A percentile compares a stretch with the other conserved stretches of the same genome.
Evolutionary conservation across 768 basidiomycete species (phyloP).

Genomic region (Trametes sanguinea): DNA sequence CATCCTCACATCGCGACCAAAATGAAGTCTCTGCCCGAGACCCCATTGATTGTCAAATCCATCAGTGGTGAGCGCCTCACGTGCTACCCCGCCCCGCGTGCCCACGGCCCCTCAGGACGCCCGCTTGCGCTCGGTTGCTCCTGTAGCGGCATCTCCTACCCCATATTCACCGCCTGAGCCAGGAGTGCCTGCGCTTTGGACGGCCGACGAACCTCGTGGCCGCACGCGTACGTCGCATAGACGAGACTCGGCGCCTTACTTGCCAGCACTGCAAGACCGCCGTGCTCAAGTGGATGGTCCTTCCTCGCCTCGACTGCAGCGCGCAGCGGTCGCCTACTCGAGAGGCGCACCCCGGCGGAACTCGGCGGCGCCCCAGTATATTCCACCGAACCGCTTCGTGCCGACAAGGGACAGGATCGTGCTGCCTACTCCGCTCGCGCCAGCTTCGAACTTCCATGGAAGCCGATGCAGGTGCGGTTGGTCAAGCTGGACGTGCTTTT

Average conservation of each 20-base stretch:
- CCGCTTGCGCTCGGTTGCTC: background rate
- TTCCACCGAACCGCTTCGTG: constrained; percentile 17
- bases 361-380: constrained; percentile 1
- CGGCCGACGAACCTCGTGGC: constrained; percentile 1
- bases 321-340: constrained; percentile 12
- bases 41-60: constrained; percentile 8
- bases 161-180: background rate
- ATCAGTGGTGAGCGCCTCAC: background rate
- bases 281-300: background rate
- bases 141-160: background rate
- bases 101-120: background rate
- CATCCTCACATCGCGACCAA: constrained; percentile 13
- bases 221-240: constrained; percentile 11
- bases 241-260: background rate
- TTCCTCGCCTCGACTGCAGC: constrained; percentile 1
- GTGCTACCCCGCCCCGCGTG: background rate
- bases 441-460: background rate
- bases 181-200: background rate
- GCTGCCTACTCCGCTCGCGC: constrained; percentile 28
- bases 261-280: background rate
- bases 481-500: background rate
- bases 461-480: background rate
- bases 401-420: constrained; percentile 27
- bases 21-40: constrained; percentile 1
- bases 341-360: constrained; percentile 9